These are phyloP conservation scores for Hypoxylon fuscum DNA, from an alignment of 495 filamentous ascomycete species.

Conservation along the genomic window DNA sequence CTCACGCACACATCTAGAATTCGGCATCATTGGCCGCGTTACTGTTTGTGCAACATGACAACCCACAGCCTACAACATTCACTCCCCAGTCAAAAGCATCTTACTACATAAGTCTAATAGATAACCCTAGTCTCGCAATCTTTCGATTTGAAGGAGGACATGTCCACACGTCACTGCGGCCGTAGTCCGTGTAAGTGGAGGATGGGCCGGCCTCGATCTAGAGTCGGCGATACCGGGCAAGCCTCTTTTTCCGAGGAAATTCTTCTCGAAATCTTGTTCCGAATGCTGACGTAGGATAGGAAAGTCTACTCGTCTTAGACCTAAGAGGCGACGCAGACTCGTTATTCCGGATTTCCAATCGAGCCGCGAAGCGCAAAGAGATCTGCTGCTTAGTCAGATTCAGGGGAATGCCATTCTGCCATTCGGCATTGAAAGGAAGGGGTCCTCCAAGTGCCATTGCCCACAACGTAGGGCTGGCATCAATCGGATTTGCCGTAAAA, in stretches of 20 bases:
- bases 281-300: neutral
- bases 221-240: neutral
- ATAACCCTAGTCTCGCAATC: neutral
- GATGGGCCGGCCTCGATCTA: neutral
- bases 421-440: neutral
- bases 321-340: neutral
- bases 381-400: neutral
- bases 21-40: conserved; percentile 18
- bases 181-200: neutral
- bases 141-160: neutral
- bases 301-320: neutral
- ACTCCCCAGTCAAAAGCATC: neutral
- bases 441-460: too few species aligned
- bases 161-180: neutral
- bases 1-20: conserved; percentile 9
- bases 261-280: neutral
- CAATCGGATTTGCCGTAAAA: too few species aligned
- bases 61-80: neutral
- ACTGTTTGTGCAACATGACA: neutral
- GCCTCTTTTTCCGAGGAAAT: neutral
- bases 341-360: neutral
- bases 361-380: neutral
- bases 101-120: neutral
- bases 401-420: neutral
- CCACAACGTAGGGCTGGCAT: too few species aligned